These are phyloP conservation scores for Pseudogymnoascus sp. DNA, from an alignment of 2,329 filamentous ascomycete genomes.

Conservation along the genomic window DNA sequence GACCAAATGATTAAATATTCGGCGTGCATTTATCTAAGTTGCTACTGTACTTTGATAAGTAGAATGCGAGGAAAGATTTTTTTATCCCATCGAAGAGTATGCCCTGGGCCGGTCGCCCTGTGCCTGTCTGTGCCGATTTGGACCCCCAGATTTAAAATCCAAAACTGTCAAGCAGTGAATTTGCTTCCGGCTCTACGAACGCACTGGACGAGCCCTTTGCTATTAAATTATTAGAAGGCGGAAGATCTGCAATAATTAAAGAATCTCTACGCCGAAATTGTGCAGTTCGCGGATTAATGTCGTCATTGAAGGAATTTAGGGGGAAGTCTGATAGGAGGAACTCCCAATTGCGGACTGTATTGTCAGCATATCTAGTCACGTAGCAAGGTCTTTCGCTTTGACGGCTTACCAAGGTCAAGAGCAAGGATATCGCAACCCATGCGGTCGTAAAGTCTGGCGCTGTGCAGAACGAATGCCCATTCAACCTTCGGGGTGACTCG, in stretches of 20 bases:
- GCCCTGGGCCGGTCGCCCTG: background rate
- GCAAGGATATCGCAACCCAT: slow-evolving; percentile 93
- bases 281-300: slow-evolving; percentile 42
- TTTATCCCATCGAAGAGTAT: background rate
- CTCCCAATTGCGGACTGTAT: slow-evolving; percentile 66
- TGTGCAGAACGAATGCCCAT: slow-evolving; percentile 84
- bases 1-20: background rate
- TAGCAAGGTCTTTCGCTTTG: background rate
- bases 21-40: background rate
- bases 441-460: slow-evolving; percentile 71
- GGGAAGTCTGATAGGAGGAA: slow-evolving; percentile 49
- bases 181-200: slow-evolving; percentile 89
- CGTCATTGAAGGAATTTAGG: slow-evolving; percentile 34
- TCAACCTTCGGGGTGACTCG: slow-evolving; percentile 71
- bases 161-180: slow-evolving; percentile 83
- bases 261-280: slow-evolving; percentile 60
- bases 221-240: slow-evolving; percentile 33
- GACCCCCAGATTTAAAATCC: slow-evolving; percentile 57
- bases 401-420: slow-evolving; percentile 62
- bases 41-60: background rate
- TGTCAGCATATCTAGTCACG: slow-evolving; percentile 14
- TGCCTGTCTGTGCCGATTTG: background rate
- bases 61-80: background rate
- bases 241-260: slow-evolving; percentile 69
- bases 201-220: slow-evolving; percentile 57